Percentiles rank a stretch among this genome's conserved stretches.
phyloP scores from a whole-genome alignment of 495 filamentous ascomycete species.

The Amniculicola lignicola region DNA sequence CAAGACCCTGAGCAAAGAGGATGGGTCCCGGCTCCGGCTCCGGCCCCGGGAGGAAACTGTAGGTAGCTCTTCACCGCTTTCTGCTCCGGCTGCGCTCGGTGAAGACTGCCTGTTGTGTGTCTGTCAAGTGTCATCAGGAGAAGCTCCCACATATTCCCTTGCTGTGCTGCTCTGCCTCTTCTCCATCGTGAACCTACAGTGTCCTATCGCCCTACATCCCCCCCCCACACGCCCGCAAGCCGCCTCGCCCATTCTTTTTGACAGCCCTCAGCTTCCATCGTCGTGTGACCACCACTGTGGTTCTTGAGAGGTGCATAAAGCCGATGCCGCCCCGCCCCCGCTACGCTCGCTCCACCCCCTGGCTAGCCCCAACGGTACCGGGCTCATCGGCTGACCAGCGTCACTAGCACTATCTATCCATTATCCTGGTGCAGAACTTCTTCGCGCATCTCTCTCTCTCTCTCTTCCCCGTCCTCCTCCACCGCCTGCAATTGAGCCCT shows the following conservation, averaged over 20 bases:
- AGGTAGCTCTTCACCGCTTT: too few species aligned
- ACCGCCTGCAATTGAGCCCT: not conserved
- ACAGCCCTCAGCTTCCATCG: not conserved
- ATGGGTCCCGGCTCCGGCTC: too few species aligned
- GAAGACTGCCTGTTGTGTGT: too few species aligned
- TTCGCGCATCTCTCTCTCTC: not conserved
- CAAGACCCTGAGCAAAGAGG: too few species aligned
- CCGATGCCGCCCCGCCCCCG: not conserved
- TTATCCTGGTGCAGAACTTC: not conserved
- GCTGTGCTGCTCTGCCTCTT: too few species aligned
- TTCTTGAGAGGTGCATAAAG: not conserved
- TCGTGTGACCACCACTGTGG: slow-evolving; percentile 21
- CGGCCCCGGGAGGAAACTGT: too few species aligned
- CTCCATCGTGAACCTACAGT: not conserved
- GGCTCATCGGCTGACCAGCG: not conserved
- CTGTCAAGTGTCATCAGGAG: too few species aligned
- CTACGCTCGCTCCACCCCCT: not conserved
- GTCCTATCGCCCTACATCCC: not conserved
- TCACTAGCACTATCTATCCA: not conserved
- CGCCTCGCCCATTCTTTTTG: not conserved
- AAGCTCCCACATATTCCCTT: too few species aligned
- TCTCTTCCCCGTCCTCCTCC: not conserved
- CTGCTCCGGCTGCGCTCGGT: too few species aligned
- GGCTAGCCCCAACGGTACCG: not conserved
- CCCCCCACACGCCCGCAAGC: not conserved